Evolutionary conservation across 345 rosid species (phyloP), one percentile per base, ranked within the genome.

Genomic region (Microthlaspi erraticum): DNA sequence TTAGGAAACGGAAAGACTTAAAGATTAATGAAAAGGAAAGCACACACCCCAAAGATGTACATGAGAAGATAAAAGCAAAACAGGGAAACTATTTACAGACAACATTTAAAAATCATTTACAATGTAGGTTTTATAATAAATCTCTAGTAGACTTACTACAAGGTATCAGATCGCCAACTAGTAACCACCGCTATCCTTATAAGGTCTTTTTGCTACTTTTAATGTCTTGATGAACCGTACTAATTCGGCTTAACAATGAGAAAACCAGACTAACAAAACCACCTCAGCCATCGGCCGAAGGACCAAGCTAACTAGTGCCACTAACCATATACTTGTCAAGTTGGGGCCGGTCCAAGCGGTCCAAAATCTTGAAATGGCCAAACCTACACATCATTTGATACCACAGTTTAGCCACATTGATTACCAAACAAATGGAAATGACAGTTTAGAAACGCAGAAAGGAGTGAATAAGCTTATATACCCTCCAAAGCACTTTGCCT

Each of bases 331-430:
- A 41, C 7, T 43, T 43, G 33, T 57, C 16, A 44, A 26, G 43
- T 54, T 14, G 70, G 26, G 38, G 59, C 37, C 13, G 66, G 60
- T 67, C 34, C 52, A 51, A 81, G 44, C 17, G 77, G 53, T 43
- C 91, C 93, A 68, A 86, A 83, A 70, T 83, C 83, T 70, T 72
- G 70, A 44, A 60, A 81, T 8, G 89, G 93, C 89, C 84, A 88
- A 59, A 84, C 54, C 91, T 88, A 57, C 59, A 64, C 39, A 63
- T 32, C 45, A 45, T 68, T 44, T 10, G 44, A 68, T 11, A 52
- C 36, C 49, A 17, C 4, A 42, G 0, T 34, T 53, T n/a, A 67
- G 45, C 39, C 19, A 34, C 8, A 50, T 2, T 5, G 71, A 23
- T 34, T 7, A 36, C 16, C 33, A 26, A 57, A 7, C 67, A 59